Evolutionary conservation across 1,284 basidiomycete species (phyloP), one percentile per base, ranked within the genome.

Genomic region (Crepidotus sp.): DNA sequence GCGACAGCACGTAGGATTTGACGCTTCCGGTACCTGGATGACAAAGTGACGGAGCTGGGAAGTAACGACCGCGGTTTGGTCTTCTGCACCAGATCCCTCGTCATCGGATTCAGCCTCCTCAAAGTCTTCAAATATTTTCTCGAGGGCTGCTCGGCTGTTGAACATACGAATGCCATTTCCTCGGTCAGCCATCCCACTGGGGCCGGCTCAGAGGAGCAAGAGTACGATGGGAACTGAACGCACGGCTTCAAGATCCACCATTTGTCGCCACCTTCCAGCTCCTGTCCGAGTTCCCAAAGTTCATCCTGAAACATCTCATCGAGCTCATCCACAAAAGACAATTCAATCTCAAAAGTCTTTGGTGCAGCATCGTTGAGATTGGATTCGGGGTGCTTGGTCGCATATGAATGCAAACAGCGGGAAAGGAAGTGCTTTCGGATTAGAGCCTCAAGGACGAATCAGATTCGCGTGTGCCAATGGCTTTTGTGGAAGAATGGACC

Each of bases 21-120:
- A 22, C 18, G 25, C 44, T 26, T 13, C 9, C 36, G 13, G 30
- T 39, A 91, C 93, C 76, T 98, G 96, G 40, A 98, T 83, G 14
- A 99, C 92, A 64, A 98, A 98, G 65, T 98, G 91, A 25, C 95
- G 77, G 30, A 99, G 71, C 53, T 97, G 95, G 14, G 90, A 92
- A 11, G 78, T 84, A 37, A 80, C 67, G 8, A 95, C 75, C n/a
- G 73, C 68, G 2, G 84, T 87, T 21, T 56, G 62, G 7, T 51
- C 54, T 5, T 52, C 49, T 21, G 52, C 55, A 14, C 56, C 60
- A 11, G 61, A 59, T 9, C 52, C 55, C 15, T 58, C 65, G 11
- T 74, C 65, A 10, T 74, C 72, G 3, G 69, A 68, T 1, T 69
- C 65, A 6, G 72, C 67, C 11, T 76, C 72, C 51, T 96, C 92